These are phyloP conservation scores for Schrenkiella parvula DNA, from an alignment of 345 rosid genomes.

Conservation along the genomic window DNA sequence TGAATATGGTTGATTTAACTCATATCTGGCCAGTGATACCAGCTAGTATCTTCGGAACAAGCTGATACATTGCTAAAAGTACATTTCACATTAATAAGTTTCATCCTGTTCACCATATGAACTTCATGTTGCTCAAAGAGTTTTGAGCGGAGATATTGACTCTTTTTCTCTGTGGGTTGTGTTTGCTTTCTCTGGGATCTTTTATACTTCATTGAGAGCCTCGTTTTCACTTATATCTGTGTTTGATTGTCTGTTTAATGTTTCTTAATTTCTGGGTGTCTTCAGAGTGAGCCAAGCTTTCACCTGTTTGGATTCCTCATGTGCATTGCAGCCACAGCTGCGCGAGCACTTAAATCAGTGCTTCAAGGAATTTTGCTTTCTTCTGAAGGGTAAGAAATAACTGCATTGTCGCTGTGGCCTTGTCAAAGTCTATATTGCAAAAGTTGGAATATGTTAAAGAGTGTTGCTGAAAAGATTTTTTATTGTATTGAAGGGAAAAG, in stretches of 20 bases:
- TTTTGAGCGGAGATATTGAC: background rate
- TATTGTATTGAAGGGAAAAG: conserved; percentile 70
- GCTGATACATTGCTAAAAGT: background rate
- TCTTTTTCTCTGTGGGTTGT: background rate
- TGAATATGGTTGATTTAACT: background rate
- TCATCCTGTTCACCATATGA: background rate
- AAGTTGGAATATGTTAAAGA: background rate
- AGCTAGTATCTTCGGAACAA: background rate
- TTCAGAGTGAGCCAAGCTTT: conserved; percentile 95
- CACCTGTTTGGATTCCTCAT: conserved; percentile 94
- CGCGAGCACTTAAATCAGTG: conserved; percentile 96
- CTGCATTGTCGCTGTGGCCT: background rate
- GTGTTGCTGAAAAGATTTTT: conserved; percentile 18
- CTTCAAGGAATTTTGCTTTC: conserved; percentile 97
- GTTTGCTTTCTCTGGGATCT: background rate
- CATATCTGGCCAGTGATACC: background rate
- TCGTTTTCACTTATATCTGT: background rate
- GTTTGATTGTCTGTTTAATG: background rate
- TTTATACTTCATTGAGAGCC: background rate
- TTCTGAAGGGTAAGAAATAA: conserved; percentile 78
- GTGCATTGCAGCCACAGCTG: conserved; percentile 93
- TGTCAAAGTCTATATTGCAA: background rate
- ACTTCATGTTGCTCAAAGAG: background rate
- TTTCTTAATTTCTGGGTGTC: background rate
- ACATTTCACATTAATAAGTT: background rate